Evolutionary conservation across 192 early-diverging fungal genomes (phyloP).

Genomic region (Backusella macrospora): DNA sequence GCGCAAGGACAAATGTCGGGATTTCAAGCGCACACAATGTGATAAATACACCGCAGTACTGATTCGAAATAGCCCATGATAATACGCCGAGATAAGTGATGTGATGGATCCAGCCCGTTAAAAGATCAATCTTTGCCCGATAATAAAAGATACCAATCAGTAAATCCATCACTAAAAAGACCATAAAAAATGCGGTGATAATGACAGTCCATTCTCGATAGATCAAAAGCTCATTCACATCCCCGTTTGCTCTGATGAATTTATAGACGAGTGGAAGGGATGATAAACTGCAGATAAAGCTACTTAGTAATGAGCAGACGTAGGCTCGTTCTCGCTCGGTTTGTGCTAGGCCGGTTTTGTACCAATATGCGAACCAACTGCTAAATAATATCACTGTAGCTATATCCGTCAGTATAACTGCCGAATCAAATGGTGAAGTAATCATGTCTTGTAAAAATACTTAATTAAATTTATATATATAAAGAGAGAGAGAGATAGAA

Average conservation of each 20-base stretch:
- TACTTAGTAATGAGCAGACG: conserved; percentile 35
- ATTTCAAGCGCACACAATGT: conserved; percentile 58
- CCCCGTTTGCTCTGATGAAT: conserved; percentile 3
- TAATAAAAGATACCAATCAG: conserved; percentile 56
- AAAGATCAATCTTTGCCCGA: conserved; percentile 49
- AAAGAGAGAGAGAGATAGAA: neutral
- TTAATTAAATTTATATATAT: neutral
- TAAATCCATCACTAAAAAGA: conserved; percentile 60
- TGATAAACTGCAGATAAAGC: conserved; percentile 22
- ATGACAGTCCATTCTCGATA: conserved; percentile 38
- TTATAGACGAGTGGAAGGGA: conserved; percentile 30
- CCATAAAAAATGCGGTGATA: conserved; percentile 54
- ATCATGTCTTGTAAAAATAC: neutral
- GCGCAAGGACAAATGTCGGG: conserved; percentile 59
- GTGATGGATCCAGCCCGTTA: conserved; percentile 70
- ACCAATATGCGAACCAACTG: conserved; percentile 5
- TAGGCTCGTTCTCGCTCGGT: conserved; percentile 29
- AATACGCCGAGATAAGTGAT: conserved; percentile 51
- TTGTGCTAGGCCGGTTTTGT: neutral
- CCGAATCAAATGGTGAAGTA: conserved; percentile 3
- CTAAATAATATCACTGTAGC: neutral
- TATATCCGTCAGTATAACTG: neutral
- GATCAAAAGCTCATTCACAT: conserved; percentile 14
- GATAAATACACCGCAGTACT: conserved; percentile 43
- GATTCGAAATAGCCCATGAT: conserved; percentile 29